Base-by-base conservation (phyloP, 1,284 basidiomycete species). In the Cystobasidium pallidum region DNA sequence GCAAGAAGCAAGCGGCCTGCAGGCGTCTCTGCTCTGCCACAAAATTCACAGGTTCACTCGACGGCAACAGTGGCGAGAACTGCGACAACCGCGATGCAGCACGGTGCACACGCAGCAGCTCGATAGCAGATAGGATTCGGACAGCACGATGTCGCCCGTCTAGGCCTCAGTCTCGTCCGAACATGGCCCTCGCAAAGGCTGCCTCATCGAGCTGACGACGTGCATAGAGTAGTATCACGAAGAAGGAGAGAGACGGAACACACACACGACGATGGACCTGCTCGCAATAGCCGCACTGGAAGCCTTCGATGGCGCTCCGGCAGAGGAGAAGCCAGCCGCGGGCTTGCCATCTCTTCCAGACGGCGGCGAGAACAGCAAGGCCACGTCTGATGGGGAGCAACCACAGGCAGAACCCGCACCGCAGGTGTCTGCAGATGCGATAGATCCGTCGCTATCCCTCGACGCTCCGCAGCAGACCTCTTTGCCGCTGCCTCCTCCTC, bases 371-470 rank as follows among this genome's bases (percentile, higher is more conserved):
- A 32, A 28, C 51, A 54, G 51, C 24, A 30, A 36, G 30, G 32
- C 32, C 10, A 36, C 15, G 13, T 11, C n/a, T 15, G 51, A 21
- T 54, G 51, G 51, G 19, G 26, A 28, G 15, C 24, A 54, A 59
- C 41, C n/a, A 45, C 57, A 41, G 41, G 54, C 15, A 41, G 39
- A 49, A 3, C n/a, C 47, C n/a, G 41, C 41, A 34, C 45, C 41
- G 36, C 45, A 73, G 57, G 63, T 67, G 39, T 49, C 58, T 51
- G 61, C 47, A 26, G 68, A 54, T 21, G 52, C 54, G 36, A 68
- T 58, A 58, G 39, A 49, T 19, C 63, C 63, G 13, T 49, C 63
- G n/a, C 34, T 47, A 30, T 30, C 61, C 11, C 8, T 32, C 11
- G 61, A 45, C 28, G 26, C 28, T 30, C 36, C 41, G 17, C 28